phyloP scores from a whole-genome alignment of 495 filamentous ascomycete genomes.

The Thermochaetoides thermophila region DNA sequence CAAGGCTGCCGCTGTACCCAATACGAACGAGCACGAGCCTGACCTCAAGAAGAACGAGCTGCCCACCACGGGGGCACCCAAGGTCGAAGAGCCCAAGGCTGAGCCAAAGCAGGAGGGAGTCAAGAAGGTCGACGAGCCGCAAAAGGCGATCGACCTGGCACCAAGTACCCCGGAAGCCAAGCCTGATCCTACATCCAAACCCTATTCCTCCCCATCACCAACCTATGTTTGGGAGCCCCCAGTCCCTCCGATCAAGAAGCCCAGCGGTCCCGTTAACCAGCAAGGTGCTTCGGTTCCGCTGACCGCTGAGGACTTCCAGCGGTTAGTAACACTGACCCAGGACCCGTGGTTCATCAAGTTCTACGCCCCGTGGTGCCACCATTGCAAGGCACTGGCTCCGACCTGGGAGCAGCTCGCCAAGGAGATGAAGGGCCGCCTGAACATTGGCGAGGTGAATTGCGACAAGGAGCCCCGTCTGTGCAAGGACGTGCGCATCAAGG shows the following conservation, averaged over 20 bases:
- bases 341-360: slow-evolving; percentile 99
- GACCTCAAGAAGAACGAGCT: not conserved
- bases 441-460: slow-evolving; percentile 94
- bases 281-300: slow-evolving; percentile 59
- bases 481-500: slow-evolving; percentile 65
- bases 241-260: slow-evolving; percentile 18
- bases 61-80: too few species aligned
- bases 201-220: too few species aligned
- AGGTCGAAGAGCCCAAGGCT: not conserved
- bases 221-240: slow-evolving; percentile 5
- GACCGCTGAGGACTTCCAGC: slow-evolving; percentile 74
- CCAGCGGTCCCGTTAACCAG: slow-evolving; percentile 48
- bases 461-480: slow-evolving; percentile 71
- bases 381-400: slow-evolving; percentile 84
- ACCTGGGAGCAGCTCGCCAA: slow-evolving; percentile 81
- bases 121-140: slow-evolving; percentile 1
- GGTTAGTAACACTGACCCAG: slow-evolving; percentile 65
- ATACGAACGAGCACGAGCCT: too few species aligned
- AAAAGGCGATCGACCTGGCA: not conserved
- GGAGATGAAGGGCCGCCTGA: slow-evolving; percentile 74
- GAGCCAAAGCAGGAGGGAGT: slow-evolving; percentile 1
- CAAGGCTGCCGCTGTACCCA: slow-evolving; percentile 7
- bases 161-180: slow-evolving; percentile 1
- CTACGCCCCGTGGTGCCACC: slow-evolving; percentile 91
- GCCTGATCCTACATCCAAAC: too few species aligned